Conservation (phyloP, 2,329 filamentous ascomycete genomes). For the Monascus ruber region DNA sequence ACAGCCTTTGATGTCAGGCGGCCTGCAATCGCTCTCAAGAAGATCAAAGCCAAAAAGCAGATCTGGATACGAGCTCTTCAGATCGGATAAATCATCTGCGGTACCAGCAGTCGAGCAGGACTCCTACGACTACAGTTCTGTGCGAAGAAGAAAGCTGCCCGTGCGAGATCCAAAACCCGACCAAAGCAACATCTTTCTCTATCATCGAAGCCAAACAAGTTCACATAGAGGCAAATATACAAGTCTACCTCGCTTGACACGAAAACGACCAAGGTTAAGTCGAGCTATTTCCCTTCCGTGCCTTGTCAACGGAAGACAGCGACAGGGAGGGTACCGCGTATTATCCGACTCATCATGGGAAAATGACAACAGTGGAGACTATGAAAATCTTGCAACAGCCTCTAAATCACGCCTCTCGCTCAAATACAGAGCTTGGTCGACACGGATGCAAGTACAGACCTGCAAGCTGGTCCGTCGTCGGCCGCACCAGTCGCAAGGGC, state of each 20-base stretch:
- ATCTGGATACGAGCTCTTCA: background rate
- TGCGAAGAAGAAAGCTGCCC: background rate
- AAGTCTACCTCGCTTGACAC: background rate
- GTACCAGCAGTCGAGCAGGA: background rate
- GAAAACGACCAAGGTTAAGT: background rate
- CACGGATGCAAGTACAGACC: slow-evolving; percentile 24
- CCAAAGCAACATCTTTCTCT: background rate
- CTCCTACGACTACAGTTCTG: background rate
- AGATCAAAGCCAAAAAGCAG: background rate
- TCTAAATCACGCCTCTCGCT: slow-evolving; percentile 4
- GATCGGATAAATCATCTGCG: background rate
- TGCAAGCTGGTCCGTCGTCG: slow-evolving; percentile 5
- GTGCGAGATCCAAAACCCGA: background rate
- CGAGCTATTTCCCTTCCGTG: slow-evolving; percentile 10
- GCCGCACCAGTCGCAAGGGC: slow-evolving; percentile 13
- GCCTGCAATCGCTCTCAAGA: background rate
- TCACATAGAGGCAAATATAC: too few relatives aligned
- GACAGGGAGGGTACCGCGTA: background rate
- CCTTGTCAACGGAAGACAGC: slow-evolving; percentile 1
- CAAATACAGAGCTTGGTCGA: slow-evolving; percentile 26
- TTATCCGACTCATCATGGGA: background rate
- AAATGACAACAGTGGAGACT: background rate
- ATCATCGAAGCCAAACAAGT: too few relatives aligned
- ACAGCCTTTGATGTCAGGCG: background rate
- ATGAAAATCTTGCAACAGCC: background rate